Percentiles rank a stretch among this genome's conserved stretches.
These are phyloP conservation scores for Sclerotiophoma versabilis DNA, from an alignment of 2,329 filamentous ascomycete genomes.

Conservation along the genomic window DNA sequence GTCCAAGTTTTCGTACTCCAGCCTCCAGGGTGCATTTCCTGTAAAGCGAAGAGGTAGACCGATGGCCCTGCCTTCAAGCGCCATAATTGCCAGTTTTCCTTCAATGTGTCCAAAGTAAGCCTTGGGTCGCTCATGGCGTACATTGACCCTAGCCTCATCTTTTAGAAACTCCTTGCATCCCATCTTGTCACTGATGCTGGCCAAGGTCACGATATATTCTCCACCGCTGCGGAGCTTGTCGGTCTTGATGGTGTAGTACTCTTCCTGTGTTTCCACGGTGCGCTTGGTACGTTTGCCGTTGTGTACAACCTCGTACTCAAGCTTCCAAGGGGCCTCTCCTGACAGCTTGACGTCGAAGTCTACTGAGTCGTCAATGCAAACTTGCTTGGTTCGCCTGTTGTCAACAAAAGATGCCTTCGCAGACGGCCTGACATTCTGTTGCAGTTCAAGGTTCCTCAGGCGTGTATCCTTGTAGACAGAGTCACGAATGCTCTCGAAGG, in stretches of 20 bases:
- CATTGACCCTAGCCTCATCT: slow-evolving; percentile 83
- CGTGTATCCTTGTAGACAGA: slow-evolving; percentile 71
- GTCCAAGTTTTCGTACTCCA: slow-evolving; percentile 76
- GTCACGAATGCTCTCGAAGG: slow-evolving; percentile 82
- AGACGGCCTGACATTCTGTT: slow-evolving; percentile 92
- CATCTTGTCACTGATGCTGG: slow-evolving; percentile 83
- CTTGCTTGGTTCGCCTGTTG: slow-evolving; percentile 64
- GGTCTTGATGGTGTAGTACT: slow-evolving; percentile 76
- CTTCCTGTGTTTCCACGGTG: slow-evolving; percentile 67
- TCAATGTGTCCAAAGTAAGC: slow-evolving; percentile 87
- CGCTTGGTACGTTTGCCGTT: slow-evolving; percentile 82
- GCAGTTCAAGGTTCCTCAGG: slow-evolving; percentile 67
- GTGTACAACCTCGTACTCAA: slow-evolving; percentile 93
- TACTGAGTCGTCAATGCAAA: slow-evolving; percentile 84
- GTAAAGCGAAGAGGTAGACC: slow-evolving; percentile 83
- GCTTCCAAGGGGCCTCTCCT: slow-evolving; percentile 84
- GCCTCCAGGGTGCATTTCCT: slow-evolving; percentile 82
- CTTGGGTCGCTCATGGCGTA: slow-evolving; percentile 86
- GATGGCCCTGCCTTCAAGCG: slow-evolving; percentile 77
- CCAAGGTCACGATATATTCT: slow-evolving; percentile 86
- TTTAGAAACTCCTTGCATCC: slow-evolving; percentile 87
- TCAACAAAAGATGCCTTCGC: slow-evolving; percentile 77
- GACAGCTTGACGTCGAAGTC: slow-evolving; percentile 76
- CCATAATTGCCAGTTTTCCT: slow-evolving; percentile 75
- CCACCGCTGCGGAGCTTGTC: slow-evolving; percentile 78